These are phyloP conservation scores for Cercospora zeae-maydis DNA, from an alignment of 2,329 filamentous ascomycete genomes.

Conservation along the genomic window DNA sequence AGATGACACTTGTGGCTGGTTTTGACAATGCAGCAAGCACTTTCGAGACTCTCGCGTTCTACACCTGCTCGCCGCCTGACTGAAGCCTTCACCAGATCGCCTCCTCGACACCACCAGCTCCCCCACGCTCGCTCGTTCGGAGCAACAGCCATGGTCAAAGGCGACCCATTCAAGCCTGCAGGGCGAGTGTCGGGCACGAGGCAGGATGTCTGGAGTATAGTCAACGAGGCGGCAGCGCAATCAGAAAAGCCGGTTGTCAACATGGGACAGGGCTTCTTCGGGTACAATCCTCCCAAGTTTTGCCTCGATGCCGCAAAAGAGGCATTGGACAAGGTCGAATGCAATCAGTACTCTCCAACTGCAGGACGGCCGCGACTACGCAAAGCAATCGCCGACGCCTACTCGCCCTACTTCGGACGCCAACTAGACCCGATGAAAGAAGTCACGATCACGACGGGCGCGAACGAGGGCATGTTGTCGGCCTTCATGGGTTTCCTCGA, in stretches of 20 bases:
- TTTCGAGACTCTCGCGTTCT: not conserved
- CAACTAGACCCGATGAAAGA: slow-evolving; percentile 83
- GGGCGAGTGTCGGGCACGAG: slow-evolving; percentile 52
- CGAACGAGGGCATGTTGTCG: slow-evolving; percentile 90
- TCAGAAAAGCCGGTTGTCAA: slow-evolving; percentile 64
- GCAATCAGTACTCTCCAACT: slow-evolving; percentile 97
- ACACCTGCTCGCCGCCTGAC: not conserved
- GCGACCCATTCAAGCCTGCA: slow-evolving; percentile 50
- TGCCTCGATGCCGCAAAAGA: slow-evolving; percentile 87
- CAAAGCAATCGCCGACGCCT: slow-evolving; percentile 89
- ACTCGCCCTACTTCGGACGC: slow-evolving; percentile 83
- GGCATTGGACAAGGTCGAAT: slow-evolving; percentile 85
- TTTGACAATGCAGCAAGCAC: slow-evolving; percentile 8
- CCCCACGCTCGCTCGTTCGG: slow-evolving; percentile 21
- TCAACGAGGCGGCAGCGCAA: slow-evolving; percentile 63
- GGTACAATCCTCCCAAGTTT: slow-evolving; percentile 90
- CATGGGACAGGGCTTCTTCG: slow-evolving; percentile 75
- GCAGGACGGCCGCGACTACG: slow-evolving; percentile 86
- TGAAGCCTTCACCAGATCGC: not conserved
- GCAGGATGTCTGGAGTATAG: slow-evolving; percentile 63
- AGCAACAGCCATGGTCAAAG: slow-evolving; percentile 27
- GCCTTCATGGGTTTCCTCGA: slow-evolving; percentile 98
- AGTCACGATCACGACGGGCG: slow-evolving; percentile 88
- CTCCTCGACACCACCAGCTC: not conserved
- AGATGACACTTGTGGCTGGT: slow-evolving; percentile 6